phyloP scores from a whole-genome alignment of 345 rosid species.

The Pistacia integerrima region DNA sequence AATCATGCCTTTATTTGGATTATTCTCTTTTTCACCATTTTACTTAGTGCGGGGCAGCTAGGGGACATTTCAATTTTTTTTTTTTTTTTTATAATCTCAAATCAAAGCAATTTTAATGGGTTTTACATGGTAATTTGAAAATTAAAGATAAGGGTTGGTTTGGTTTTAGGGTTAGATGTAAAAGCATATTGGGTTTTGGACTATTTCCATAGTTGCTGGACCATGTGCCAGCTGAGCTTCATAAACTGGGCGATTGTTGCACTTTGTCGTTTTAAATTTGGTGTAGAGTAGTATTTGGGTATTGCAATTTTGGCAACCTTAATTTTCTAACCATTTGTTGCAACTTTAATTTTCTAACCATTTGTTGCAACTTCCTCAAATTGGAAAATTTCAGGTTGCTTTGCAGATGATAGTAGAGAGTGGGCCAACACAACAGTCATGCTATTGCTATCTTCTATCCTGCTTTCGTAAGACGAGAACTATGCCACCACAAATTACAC shows the following conservation, averaged over 20 bases:
- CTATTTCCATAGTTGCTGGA: no score
- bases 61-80: no score
- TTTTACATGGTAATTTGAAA: neutral
- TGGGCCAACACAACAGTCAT: conserved; percentile 17
- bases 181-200: no score
- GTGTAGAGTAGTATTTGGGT: neutral
- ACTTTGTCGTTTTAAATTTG: conserved; percentile 40
- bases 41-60: no score
- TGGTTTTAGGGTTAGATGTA: no score
- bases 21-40: no score
- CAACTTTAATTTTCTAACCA: conserved; percentile 11
- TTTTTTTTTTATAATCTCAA: neutral
- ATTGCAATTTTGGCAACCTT: neutral
- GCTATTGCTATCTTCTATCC: neutral
- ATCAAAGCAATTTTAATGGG: neutral
- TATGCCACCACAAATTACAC: neutral
- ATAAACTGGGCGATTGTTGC: conserved; percentile 20
- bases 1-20: no score
- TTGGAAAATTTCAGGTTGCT: conserved; percentile 20
- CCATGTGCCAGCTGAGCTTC: no score
- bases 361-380: conserved; percentile 14
- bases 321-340: no score
- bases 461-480: neutral
- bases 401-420: conserved; percentile 14
- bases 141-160: no score